Conservation (phyloP, 129 eudicot species). For the Saussurea involucrata region DNA sequence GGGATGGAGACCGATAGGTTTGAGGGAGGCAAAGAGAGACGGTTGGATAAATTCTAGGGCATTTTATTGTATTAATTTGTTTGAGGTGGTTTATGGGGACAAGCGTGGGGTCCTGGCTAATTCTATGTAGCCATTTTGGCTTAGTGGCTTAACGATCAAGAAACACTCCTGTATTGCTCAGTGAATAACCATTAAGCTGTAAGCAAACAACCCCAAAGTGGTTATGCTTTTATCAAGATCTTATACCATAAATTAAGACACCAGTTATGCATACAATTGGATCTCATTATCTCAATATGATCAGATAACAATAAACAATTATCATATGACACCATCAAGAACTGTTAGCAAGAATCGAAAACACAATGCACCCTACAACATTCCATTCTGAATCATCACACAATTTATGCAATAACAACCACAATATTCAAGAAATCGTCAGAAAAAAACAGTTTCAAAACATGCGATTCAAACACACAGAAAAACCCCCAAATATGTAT, state of each 20-base stretch:
- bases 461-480: background rate
- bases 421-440: background rate
- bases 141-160: background rate
- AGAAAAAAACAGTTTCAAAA: background rate
- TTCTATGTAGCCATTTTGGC: background rate
- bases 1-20: no score
- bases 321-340: background rate
- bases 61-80: background rate
- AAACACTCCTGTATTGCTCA: no score
- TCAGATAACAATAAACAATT: constrained; percentile 9
- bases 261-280: constrained; percentile 6
- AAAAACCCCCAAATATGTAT: background rate
- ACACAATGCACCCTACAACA: constrained; percentile 10
- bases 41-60: background rate
- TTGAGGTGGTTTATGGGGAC: background rate
- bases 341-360: background rate
- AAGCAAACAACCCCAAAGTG: background rate
- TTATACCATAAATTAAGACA: background rate
- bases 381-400: constrained; percentile 1
- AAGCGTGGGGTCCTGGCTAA: background rate
- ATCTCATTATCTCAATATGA: background rate
- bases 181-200: background rate
- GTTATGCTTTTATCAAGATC: background rate
- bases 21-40: background rate
- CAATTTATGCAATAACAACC: background rate